phyloP scores from a whole-genome alignment of 2,329 filamentous ascomycete species.

The Zymoseptoria tritici region DNA sequence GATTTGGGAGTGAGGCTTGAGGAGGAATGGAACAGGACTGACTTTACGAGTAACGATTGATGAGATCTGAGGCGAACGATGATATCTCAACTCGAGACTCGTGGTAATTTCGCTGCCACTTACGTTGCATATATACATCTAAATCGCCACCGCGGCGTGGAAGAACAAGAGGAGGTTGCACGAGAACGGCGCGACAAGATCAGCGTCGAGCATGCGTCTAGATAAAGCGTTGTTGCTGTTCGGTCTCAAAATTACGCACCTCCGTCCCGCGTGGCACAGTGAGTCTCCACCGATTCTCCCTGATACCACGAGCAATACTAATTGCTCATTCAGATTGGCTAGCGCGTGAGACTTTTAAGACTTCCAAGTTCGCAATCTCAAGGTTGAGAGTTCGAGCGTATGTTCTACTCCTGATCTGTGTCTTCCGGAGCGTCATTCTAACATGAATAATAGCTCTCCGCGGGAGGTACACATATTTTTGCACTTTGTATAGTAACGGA shows the following conservation, averaged over 20 bases:
- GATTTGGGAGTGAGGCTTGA: not conserved
- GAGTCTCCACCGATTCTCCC: not conserved
- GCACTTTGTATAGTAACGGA: no score
- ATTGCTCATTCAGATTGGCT: not conserved
- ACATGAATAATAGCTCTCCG: no score
- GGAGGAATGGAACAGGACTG: not conserved
- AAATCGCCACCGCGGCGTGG: no score
- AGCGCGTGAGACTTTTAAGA: constrained; percentile 1
- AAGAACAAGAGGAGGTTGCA: no score
- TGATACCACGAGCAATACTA: not conserved
- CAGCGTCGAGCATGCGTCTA: not conserved
- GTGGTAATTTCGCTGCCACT: no score
- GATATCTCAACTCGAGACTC: no score
- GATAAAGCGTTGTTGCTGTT: not conserved
- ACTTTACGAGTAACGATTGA: not conserved
- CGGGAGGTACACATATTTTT: not conserved
- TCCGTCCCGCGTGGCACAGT: constrained; percentile 1
- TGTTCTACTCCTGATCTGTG: not conserved
- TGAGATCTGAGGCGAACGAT: not conserved
- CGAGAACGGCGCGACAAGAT: no score
- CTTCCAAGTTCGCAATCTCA: not conserved
- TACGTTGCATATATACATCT: no score
- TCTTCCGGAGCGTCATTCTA: not conserved
- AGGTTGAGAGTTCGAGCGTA: constrained; percentile 1
- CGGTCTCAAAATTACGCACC: not conserved